Evolutionary conservation across 306 rosid genomes (phyloP).

Genomic region (Vachellia pachyceras): DNA sequence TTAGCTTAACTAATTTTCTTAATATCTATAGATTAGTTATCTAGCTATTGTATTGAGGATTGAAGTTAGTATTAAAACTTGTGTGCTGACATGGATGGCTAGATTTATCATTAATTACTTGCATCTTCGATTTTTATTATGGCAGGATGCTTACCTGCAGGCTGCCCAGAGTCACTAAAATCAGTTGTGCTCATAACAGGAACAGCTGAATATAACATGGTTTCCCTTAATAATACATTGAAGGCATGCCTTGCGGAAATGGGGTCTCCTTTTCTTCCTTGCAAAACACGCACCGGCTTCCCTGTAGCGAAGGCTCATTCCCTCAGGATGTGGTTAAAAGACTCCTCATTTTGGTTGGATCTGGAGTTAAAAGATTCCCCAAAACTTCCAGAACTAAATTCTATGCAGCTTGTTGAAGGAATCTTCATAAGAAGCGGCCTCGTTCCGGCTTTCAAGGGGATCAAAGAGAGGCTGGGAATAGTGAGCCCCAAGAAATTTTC

Average conservation of each 20-base stretch:
- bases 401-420: constrained; percentile 78
- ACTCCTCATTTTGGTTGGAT: constrained; percentile 90
- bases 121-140: too few species aligned
- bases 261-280: constrained; percentile 95
- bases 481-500: constrained; percentile 93
- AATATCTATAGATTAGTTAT: too few species aligned
- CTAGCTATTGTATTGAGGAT: too few species aligned
- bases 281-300: constrained; percentile 76
- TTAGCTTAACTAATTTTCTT: too few species aligned
- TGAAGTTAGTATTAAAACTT: too few species aligned
- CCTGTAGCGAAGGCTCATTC: constrained; percentile 94
- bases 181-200: constrained; percentile 93
- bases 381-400: constrained; percentile 66
- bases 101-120: too few species aligned
- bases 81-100: too few species aligned
- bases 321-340: too few species aligned
- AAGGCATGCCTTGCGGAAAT: constrained; percentile 93
- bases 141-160: constrained; percentile 93
- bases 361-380: constrained; percentile 84
- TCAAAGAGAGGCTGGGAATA: constrained; percentile 67
- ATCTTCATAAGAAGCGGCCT: constrained; percentile 87
- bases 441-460: constrained; percentile 84
- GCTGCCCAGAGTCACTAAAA: constrained; percentile 86
- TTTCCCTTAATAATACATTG: constrained; percentile 80
- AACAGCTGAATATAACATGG: constrained; percentile 83